Percentiles rank a stretch among this genome's conserved stretches.
These are phyloP conservation scores for Arabidopsis thaliana DNA, from an alignment of 345 rosid genomes.

Conservation along the genomic window DNA sequence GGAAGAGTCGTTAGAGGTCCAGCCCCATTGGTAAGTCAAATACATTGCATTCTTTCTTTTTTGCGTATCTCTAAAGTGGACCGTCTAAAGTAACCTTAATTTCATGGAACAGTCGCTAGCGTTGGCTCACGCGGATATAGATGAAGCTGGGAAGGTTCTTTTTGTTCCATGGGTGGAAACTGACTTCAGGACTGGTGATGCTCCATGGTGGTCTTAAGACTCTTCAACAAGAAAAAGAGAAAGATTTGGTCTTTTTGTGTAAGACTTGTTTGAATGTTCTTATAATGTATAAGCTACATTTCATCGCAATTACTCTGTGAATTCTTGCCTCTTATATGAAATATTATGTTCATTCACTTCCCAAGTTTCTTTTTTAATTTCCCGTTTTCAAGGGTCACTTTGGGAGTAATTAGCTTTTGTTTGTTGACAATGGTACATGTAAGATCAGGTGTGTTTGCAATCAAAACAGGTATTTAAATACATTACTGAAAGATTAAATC, in stretches of 20 bases:
- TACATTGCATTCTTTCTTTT: background rate
- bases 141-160: constrained; percentile 79
- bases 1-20: constrained; percentile 98
- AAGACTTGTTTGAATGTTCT: constrained; percentile 19
- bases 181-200: constrained; percentile 97
- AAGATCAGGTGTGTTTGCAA: too few relatives aligned
- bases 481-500: background rate
- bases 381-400: background rate
- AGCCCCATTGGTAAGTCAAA: constrained; percentile 81
- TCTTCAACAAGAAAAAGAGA: constrained; percentile 11
- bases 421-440: background rate
- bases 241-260: constrained; percentile 7
- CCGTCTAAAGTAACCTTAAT: constrained; percentile 5
- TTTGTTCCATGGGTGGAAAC: constrained; percentile 93
- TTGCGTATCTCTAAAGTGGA: background rate
- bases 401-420: background rate
- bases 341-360: constrained; percentile 18
- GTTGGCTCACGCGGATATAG: constrained; percentile 79
- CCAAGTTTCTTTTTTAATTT: background rate
- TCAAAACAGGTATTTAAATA: too few relatives aligned
- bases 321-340: constrained; percentile 38
- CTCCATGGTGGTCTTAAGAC: constrained; percentile 89
- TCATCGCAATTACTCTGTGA: constrained; percentile 44
- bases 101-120: constrained; percentile 71
- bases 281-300: constrained; percentile 39